Base-by-base conservation (phyloP, 2,329 filamentous ascomycete genomes). In the Neopestalotiopsis sp. region DNA sequence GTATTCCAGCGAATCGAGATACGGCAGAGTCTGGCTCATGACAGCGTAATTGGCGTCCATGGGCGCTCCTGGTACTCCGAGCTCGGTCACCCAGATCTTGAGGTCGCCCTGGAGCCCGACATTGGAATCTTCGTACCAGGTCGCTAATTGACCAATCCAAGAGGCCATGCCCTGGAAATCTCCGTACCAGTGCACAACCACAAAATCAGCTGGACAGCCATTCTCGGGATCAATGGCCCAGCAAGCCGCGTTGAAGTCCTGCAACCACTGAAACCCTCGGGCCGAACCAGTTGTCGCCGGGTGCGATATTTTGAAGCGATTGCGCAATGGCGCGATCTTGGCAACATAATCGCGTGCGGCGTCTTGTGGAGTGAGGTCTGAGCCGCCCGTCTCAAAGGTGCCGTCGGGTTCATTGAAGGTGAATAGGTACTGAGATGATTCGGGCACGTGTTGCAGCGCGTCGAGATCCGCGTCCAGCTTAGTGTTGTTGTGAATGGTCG, bases 391-490 rank as follows among this genome's bases (percentile, higher is more conserved):
- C 6, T 77, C 76, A 2, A 76, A 81, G 7, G 77, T 78, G 0
- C 81, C 81, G 67, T 83, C 82, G 1, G 82, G 82, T 67, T 83
- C 82, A 68, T 83, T 83, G 68, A 83, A 83, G 0, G 76, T 76
- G 32, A 83, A 75, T 2, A 83, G 74, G 58, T 81, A 79, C 0
- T 77, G 81, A 0, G 81, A 81, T 1, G 79, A 77, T 3, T 69
- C 70, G 0, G 81, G 76, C 1, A 82, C 72, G 0, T 56, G 60
- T 60, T 72, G 66, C 12, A 83, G 73, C 2, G 73, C 72, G 1
- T 72, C 67, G n/a, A 70, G 65, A 2, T 81, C 74, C 2, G 76
- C 68, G 1, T 72, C 65, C 32, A 77, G 73, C 1, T 72, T 69
- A 3, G 79, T 77, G 60, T 81, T 75, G 38, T 79, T 76, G 32